phyloP scores from a whole-genome alignment of 176 grass and related monocot species.

The Pontederia paniculata region DNA sequence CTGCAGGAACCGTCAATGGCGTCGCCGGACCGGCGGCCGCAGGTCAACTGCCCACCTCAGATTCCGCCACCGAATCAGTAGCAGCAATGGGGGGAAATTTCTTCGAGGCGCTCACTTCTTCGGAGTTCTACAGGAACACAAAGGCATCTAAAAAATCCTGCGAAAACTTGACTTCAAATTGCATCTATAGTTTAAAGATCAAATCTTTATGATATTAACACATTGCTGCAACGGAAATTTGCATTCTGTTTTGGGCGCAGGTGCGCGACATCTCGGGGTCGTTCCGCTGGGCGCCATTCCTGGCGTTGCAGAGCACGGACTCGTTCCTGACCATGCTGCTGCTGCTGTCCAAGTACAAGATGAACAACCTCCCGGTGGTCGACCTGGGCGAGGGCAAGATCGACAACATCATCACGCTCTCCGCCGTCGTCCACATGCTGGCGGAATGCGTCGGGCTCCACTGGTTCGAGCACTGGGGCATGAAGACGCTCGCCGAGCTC shows the following conservation, averaged over 20 bases:
- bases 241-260: constrained; percentile 12
- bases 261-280: constrained; percentile 76
- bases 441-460: constrained; percentile 78
- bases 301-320: constrained; percentile 75
- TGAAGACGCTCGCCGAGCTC: constrained; percentile 54
- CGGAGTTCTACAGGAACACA: constrained; percentile 93
- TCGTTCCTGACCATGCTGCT: constrained; percentile 88
- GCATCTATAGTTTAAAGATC: too few relatives aligned
- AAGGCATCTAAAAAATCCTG: constrained; percentile 59
- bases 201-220: neutral
- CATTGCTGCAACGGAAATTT: neutral
- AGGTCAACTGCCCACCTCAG: constrained; percentile 2
- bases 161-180: too few relatives aligned
- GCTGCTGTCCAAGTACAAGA: constrained; percentile 82
- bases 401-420: constrained; percentile 83
- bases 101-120: constrained; percentile 68
- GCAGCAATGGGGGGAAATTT: constrained; percentile 48
- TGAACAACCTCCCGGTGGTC: constrained; percentile 89
- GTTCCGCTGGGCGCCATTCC: constrained; percentile 91
- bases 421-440: constrained; percentile 77
- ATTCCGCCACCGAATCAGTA: constrained; percentile 5
- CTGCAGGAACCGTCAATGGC: neutral
- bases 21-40: constrained; percentile 3
- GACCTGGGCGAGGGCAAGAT: constrained; percentile 62
- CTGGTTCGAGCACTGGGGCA: constrained; percentile 93